phyloP scores from a whole-genome alignment of 208 protist genomes.

The Trypanosoma mega region DNA sequence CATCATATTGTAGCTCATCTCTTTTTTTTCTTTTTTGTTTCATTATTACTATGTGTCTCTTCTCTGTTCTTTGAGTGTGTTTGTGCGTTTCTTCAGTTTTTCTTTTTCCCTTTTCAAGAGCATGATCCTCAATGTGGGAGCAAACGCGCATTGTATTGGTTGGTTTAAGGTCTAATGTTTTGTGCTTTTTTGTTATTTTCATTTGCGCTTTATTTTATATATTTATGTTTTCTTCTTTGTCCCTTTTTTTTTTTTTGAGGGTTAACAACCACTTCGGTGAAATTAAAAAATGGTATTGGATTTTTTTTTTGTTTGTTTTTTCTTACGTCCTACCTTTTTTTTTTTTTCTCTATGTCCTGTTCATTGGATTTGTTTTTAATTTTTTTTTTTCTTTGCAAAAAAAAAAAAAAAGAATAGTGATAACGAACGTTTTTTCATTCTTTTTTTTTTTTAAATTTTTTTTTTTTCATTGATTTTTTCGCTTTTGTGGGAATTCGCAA shows the following conservation, averaged over 20 bases:
- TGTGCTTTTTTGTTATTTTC: background rate
- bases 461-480: background rate
- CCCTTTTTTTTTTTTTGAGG: slow-evolving; percentile 14
- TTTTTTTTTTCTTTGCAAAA: slow-evolving; percentile 10
- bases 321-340: background rate
- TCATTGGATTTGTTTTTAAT: slow-evolving; percentile 10
- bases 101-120: background rate
- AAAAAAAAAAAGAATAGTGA: background rate
- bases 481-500: background rate
- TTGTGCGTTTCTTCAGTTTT: background rate
- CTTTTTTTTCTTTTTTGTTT: slow-evolving; percentile 15
- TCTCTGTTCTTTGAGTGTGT: background rate
- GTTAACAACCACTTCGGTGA: background rate
- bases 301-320: slow-evolving; percentile 17
- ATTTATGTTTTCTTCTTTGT: slow-evolving; percentile 12
- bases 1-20: background rate
- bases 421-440: background rate
- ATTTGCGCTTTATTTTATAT: background rate
- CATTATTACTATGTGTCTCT: slow-evolving; percentile 8
- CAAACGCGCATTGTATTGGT: no score
- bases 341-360: background rate
- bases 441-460: background rate
- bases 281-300: slow-evolving; percentile 4
- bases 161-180: no score
- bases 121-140: no score